Base-by-base conservation (phyloP, 1,139 yeast species). In the Sugiyamaella xylanicola region DNA sequence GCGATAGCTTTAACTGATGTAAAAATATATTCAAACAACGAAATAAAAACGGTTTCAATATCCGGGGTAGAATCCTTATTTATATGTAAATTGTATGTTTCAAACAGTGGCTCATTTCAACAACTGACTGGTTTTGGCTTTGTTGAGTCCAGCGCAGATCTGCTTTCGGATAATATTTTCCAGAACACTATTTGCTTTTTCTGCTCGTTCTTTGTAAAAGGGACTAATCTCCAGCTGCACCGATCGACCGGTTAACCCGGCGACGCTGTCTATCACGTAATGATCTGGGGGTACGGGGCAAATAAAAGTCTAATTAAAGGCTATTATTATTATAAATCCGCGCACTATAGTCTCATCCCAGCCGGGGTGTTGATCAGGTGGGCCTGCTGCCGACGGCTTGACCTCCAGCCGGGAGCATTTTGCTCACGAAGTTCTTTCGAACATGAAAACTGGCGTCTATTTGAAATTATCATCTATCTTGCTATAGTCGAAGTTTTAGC, bases 171-270 rank as follows among this genome's bases (percentile, higher is more conserved):
- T 15, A 46, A 36, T 36, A 36, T 46, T 32, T 40, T 46, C 16
- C 7, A 19, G 13, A 25, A 4, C 17, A 15, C 8, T 17, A 46
- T n/a, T 46, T 46, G 20, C 50, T 46, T 46, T 46, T 46, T 19
- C 13, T 4, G 19, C 20, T 21, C n/a, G 35, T 20, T 41, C 45
- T 41, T 41, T 41, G 45, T 21, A 25, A 21, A 32, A 8, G 37
- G 37, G 37, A 7, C 37, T n/a, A 32, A 39, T 39, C 21, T 39
- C 22, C 4, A 15, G 2, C 13, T 20, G 41, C 29, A 35, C n/a
- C 17, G 49, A 45, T 45, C 49, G 13, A 21, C 49, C 49, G 49
- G 49, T 45, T 45, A 45, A 29, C 49, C 35, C 49, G 49, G 49
- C 49, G 36, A 21, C n/a, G 27, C 35, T 11, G 25, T 9, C 15